Conservation (phyloP, 192 early-diverging fungal genomes). For the Jimgerdemannia flammicorona region DNA sequence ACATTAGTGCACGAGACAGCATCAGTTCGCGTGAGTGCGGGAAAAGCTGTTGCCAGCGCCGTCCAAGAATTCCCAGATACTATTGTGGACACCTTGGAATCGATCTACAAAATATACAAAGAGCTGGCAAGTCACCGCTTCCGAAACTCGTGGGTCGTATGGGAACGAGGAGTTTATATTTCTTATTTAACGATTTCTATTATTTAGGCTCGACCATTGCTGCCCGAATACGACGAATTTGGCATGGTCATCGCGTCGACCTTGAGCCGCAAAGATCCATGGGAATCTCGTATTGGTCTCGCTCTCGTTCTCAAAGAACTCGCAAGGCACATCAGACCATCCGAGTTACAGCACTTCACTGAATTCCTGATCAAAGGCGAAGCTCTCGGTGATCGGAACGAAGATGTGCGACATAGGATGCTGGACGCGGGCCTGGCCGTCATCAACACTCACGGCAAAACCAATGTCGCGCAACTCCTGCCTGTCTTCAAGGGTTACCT, state of each 20-base stretch:
- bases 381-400: constrained; percentile 82
- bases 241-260: constrained; percentile 87
- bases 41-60: constrained; percentile 60
- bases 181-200: constrained; percentile 33
- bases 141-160: constrained; percentile 4
- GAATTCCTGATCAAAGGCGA: constrained; percentile 80
- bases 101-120: constrained; percentile 59
- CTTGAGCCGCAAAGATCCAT: constrained; percentile 75
- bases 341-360: constrained; percentile 23
- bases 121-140: constrained; percentile 29
- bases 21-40: constrained; percentile 59
- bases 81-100: constrained; percentile 41
- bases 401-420: constrained; percentile 76
- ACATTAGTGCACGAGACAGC: constrained; percentile 40
- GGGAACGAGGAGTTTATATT: constrained; percentile 5
- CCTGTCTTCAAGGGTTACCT: constrained; percentile 78
- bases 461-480: constrained; percentile 63
- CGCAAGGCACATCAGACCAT: constrained; percentile 48
- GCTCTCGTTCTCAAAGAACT: constrained; percentile 67
- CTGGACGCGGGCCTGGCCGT: constrained; percentile 81
- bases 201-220: constrained; percentile 48
- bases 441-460: constrained; percentile 68
- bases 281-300: constrained; percentile 81
- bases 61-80: constrained; percentile 52
- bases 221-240: constrained; percentile 87